A percentile compares a stretch with the other conserved stretches of the same genome.
phyloP scores from a whole-genome alignment of 2,329 filamentous ascomycete species.

The Penicillium sp. region DNA sequence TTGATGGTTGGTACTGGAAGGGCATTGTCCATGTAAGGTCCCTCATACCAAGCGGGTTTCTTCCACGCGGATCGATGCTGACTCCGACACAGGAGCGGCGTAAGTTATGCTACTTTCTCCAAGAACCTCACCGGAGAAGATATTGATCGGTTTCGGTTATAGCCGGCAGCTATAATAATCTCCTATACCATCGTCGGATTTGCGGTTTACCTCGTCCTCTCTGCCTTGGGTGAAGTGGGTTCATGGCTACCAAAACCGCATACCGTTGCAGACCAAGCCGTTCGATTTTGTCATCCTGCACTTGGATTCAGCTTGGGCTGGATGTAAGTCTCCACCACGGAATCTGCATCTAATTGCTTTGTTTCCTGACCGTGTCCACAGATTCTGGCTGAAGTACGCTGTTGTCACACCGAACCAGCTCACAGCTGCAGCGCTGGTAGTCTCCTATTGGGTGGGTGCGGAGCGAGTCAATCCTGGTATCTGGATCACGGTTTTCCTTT shows the following conservation, averaged over 20 bases:
- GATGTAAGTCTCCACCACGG: slow-evolving; percentile 46
- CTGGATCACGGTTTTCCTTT: slow-evolving; percentile 68
- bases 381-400: slow-evolving; percentile 70
- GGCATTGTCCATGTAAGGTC: slow-evolving; percentile 27
- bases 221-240: slow-evolving; percentile 75
- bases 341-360: no score
- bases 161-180: slow-evolving; percentile 36
- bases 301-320: slow-evolving; percentile 75
- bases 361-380: slow-evolving; percentile 14
- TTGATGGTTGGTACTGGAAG: slow-evolving; percentile 29
- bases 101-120: slow-evolving; percentile 11
- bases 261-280: slow-evolving; percentile 76
- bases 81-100: slow-evolving; percentile 24
- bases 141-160: slow-evolving; percentile 1
- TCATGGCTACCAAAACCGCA: slow-evolving; percentile 72
- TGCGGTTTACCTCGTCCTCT: slow-evolving; percentile 74
- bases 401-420: slow-evolving; percentile 82
- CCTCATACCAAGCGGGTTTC: background rate
- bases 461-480: slow-evolving; percentile 70
- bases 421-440: slow-evolving; percentile 71
- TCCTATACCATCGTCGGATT: slow-evolving; percentile 37
- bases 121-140: background rate
- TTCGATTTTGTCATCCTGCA: slow-evolving; percentile 73
- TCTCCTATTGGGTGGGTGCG: slow-evolving; percentile 69
- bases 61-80: background rate